These are phyloP conservation scores for Suillus luteus DNA, from an alignment of 768 basidiomycete species.

Conservation along the genomic window DNA sequence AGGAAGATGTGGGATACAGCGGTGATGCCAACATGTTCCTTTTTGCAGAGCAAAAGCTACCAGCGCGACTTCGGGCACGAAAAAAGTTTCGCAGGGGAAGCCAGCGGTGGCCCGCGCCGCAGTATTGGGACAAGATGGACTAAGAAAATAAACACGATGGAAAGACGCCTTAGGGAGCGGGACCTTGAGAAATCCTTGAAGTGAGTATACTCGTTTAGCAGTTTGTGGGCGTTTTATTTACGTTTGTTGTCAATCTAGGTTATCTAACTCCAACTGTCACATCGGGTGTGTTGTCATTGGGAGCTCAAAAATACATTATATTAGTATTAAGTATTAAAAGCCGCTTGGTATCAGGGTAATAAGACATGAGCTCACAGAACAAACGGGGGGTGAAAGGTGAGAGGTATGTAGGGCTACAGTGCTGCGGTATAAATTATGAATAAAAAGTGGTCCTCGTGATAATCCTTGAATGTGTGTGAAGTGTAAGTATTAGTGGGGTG, in stretches of 20 bases:
- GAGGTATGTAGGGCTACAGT: constrained; percentile 7
- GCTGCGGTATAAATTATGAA: constrained; percentile 10
- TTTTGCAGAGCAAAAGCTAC: constrained; percentile 16
- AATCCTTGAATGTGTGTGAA: constrained; percentile 5
- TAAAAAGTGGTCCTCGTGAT: not conserved
- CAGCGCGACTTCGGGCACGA: constrained; percentile 10
- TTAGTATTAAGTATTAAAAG: not conserved
- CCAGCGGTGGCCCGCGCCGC: constrained; percentile 11
- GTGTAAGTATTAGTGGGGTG: constrained; percentile 6
- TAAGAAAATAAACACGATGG: constrained; percentile 19
- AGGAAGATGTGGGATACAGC: constrained; percentile 53
- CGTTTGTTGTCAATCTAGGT: constrained; percentile 21
- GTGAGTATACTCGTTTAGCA: not conserved
- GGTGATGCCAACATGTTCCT: constrained; percentile 68
- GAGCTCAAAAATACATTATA: no score
- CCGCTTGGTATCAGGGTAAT: constrained; percentile 11
- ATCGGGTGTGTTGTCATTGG: not conserved
- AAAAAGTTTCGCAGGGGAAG: constrained; percentile 13
- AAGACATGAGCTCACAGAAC: not conserved
- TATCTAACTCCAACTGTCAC: not conserved
- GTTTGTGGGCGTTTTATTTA: constrained; percentile 25
- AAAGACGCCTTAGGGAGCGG: constrained; percentile 11
- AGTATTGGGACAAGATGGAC: constrained; percentile 18
- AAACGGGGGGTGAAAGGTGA: not conserved
- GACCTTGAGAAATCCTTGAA: constrained; percentile 6